Base-by-base conservation (phyloP, 2,329 filamentous ascomycete species). In the Volutella citrinella region DNA sequence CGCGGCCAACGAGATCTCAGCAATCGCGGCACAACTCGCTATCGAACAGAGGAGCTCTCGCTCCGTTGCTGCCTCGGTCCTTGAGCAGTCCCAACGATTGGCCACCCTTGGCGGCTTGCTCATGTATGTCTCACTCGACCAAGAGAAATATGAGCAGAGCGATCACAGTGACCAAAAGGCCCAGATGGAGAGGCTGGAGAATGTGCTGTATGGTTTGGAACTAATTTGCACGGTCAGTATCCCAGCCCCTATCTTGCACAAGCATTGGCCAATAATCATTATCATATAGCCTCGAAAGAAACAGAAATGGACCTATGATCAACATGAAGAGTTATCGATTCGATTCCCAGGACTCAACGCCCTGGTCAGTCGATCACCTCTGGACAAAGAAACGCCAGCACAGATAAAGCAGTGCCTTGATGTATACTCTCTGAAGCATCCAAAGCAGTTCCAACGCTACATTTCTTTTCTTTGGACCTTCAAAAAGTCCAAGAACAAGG, bases 221-320 rank as follows among this genome's bases (percentile, higher is more conserved):
- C 14, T 34, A 15, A n/a, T 34, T 34, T 29, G 32, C n/a, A 34
- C 32, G 13, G 32, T 34, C n/a, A 9, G 26, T 34, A 6, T 18
- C 25, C 14, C 6, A 34, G 9, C 25, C n/a, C n/a, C n/a, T n/a
- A n/a, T n/a, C n/a, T n/a, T n/a, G n/a, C n/a, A n/a, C n/a, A n/a
- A n/a, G n/a, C n/a, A n/a, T n/a, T n/a, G n/a, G n/a, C n/a, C n/a
- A n/a, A n/a, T n/a, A n/a, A n/a, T n/a, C n/a, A n/a, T n/a, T n/a
- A n/a, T n/a, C n/a, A n/a, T n/a, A n/a, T 13, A 34, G 32, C 19
- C 24, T 16, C 32, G 14, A 7, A 24, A 19, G 15, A 19, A 29
- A 15, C 11, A 12, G 8, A 11, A 23, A 23, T n/a, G 15, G 7
- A 23, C n/a, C 12, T 34, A 10, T 10, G 14, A 16, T 13, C 13